Conservation (phyloP, 371 early-diverging fungal genomes). For the Haplosporangium sp. region DNA sequence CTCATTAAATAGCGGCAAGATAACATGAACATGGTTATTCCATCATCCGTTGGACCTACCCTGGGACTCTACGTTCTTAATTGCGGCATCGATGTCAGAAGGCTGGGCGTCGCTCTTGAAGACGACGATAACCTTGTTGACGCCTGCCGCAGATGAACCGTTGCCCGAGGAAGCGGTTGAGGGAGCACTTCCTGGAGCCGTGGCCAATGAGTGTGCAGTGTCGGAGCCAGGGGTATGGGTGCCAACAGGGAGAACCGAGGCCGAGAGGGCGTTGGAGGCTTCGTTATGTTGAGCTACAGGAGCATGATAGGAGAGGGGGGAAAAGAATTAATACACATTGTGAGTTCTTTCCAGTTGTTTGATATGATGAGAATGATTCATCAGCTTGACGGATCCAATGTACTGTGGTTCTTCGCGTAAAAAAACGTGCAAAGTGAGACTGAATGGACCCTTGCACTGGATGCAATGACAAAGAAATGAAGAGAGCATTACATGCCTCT, state of each 20-base stretch:
- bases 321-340: not conserved
- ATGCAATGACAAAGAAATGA: not conserved
- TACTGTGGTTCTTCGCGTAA: too few relatives aligned
- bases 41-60: slow-evolving; percentile 41
- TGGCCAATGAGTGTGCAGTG: slow-evolving; percentile 9
- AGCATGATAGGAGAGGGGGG: not conserved
- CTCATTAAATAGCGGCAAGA: too few relatives aligned
- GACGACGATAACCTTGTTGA: slow-evolving; percentile 38
- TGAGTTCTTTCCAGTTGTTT: too few relatives aligned
- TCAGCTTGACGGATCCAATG: too few relatives aligned
- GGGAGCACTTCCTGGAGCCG: slow-evolving; percentile 3
- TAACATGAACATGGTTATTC: too few relatives aligned
- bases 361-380: not conserved
- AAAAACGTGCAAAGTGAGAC: not conserved
- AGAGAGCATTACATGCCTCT: slow-evolving; percentile 13
- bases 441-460: too few relatives aligned
- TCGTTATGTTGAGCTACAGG: not conserved
- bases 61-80: slow-evolving; percentile 49
- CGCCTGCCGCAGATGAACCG: not conserved
- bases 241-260: slow-evolving; percentile 22
- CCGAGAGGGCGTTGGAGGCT: slow-evolving; percentile 13
- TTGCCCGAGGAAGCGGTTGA: not conserved
- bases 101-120: slow-evolving; percentile 58
- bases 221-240: slow-evolving; percentile 4
- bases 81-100: slow-evolving; percentile 57